phyloP scores from a whole-genome alignment of 257 asterid species.

The Primulina tabacum region DNA sequence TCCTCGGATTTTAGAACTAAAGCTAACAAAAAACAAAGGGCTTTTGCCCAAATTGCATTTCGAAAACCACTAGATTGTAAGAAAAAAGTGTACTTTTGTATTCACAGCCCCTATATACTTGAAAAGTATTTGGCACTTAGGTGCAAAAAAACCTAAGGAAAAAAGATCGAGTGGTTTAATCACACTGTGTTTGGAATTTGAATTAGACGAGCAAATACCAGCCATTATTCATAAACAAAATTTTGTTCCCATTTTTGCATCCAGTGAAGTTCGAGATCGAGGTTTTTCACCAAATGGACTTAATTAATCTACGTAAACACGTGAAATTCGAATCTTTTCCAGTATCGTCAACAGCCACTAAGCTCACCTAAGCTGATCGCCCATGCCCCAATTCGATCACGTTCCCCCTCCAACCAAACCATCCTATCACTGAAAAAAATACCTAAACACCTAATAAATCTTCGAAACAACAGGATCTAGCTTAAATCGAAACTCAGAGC shows the following conservation, averaged over 20 bases:
- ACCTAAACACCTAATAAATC: neutral
- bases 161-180: neutral
- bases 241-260: neutral
- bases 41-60: neutral
- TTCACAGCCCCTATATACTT: too few species aligned
- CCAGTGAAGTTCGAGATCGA: neutral
- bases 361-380: neutral
- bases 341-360: neutral
- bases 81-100: neutral
- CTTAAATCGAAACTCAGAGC: neutral
- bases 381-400: neutral
- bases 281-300: neutral
- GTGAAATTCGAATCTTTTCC: neutral
- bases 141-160: neutral
- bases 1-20: neutral
- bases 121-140: too few species aligned
- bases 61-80: neutral
- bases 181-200: neutral
- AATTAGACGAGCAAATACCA: neutral
- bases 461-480: neutral
- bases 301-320: too few species aligned
- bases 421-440: neutral
- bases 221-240: constrained; percentile 7
- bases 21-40: neutral
- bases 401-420: neutral